Percentiles rank a stretch among this genome's conserved stretches.
Conservation (phyloP, 2,329 filamentous ascomycete species). For the Lomentospora prolificans region DNA sequence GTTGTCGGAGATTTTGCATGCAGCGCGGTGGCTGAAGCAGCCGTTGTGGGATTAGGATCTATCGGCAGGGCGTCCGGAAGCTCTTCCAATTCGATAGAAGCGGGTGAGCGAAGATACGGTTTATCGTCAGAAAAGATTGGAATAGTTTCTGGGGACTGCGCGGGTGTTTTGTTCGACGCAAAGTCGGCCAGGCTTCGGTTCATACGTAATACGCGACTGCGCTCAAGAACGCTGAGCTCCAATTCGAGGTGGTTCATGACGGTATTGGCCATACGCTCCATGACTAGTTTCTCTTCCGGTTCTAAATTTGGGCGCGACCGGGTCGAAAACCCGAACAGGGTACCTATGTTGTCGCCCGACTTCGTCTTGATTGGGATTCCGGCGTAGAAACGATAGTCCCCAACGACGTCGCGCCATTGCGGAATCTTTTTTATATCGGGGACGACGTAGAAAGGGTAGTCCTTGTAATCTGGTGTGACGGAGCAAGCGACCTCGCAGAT, state of each 20-base stretch:
- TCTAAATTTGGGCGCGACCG: slow-evolving; percentile 15
- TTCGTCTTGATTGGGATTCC: slow-evolving; percentile 29
- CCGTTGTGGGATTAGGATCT: background rate
- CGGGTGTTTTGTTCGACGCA: background rate
- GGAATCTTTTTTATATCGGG: background rate
- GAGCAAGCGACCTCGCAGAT: background rate
- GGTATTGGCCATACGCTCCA: slow-evolving; percentile 19
- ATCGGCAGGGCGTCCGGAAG: background rate
- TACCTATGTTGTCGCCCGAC: slow-evolving; percentile 31
- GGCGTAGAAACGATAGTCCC: slow-evolving; percentile 25
- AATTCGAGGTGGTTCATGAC: slow-evolving; percentile 27
- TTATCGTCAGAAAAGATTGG: background rate
- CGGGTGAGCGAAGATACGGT: background rate
- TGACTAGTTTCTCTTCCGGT: slow-evolving; percentile 15
- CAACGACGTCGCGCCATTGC: background rate
- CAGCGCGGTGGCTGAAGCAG: background rate
- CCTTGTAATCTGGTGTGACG: background rate
- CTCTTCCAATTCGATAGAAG: background rate
- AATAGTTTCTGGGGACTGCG: background rate
- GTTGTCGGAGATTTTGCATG: background rate
- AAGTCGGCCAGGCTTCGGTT: background rate
- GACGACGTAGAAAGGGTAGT: background rate
- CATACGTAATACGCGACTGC: background rate
- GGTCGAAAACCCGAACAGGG: slow-evolving; percentile 22
- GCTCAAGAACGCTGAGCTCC: background rate